Evolutionary conservation across 805 yeast species (phyloP).

Genomic region (Metschnikowia lunata): DNA sequence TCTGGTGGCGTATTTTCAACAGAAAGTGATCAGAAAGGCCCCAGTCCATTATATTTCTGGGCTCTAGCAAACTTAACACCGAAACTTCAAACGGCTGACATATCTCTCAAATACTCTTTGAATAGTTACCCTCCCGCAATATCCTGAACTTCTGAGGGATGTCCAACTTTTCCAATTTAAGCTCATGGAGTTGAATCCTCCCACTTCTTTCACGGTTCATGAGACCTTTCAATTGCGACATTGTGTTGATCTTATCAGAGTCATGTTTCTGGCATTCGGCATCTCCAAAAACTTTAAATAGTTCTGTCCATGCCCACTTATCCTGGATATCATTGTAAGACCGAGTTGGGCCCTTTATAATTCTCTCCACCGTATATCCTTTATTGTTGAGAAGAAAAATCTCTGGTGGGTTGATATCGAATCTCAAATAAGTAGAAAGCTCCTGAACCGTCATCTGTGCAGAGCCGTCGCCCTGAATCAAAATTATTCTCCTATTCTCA

Average conservation of each 20-base stretch:
- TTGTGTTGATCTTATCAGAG: constrained; percentile 15
- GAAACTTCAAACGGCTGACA: too few species aligned
- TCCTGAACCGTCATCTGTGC: constrained; percentile 94
- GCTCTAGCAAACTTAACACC: too few species aligned
- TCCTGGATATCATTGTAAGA: constrained; percentile 78
- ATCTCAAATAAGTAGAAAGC: constrained; percentile 56
- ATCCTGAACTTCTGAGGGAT: constrained; percentile 20
- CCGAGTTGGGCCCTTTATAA: constrained; percentile 71
- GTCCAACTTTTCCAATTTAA: constrained; percentile 23
- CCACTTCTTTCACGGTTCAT: constrained; percentile 10
- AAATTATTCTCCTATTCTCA: constrained; percentile 50
- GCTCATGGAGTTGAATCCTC: constrained; percentile 24
- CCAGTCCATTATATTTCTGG: too few species aligned
- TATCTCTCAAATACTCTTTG: too few species aligned
- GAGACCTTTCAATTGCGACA: constrained; percentile 13
- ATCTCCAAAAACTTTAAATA: constrained; percentile 66
- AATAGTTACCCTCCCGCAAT: neutral
- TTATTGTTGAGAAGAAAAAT: constrained; percentile 74
- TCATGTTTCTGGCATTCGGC: constrained; percentile 17
- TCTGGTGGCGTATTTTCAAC: too few species aligned
- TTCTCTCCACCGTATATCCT: constrained; percentile 88
- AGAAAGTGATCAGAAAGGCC: too few species aligned
- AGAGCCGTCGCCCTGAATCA: constrained; percentile 88
- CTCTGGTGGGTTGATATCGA: constrained; percentile 53
- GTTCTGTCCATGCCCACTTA: constrained; percentile 73